Base-by-base conservation (phyloP, 176 grass and related monocot species). In the Luzula sylvatica region DNA sequence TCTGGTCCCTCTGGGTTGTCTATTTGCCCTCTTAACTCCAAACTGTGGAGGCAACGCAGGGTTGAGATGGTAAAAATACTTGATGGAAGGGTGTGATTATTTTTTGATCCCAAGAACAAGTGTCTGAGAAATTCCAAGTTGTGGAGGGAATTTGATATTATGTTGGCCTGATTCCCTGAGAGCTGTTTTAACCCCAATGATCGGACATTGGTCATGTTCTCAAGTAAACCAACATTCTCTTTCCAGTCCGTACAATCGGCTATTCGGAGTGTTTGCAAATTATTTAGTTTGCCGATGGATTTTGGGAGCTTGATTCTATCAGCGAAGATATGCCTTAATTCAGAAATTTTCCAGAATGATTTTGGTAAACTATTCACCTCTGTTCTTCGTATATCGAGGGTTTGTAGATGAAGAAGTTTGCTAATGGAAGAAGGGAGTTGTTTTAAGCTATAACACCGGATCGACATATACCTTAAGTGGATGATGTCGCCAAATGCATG, bases 341-440 rank as follows among this genome's bases (percentile, higher is more conserved):
- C n/a, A n/a, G n/a, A n/a, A n/a, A n/a, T n/a, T n/a, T n/a, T n/a
- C n/a, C n/a, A n/a, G n/a, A n/a, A n/a, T n/a, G n/a, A n/a, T n/a
- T n/a, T n/a, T n/a, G n/a, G n/a, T n/a, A n/a, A n/a, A n/a, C n/a
- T n/a, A n/a, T n/a, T n/a, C n/a, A n/a, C n/a, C n/a, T n/a, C n/a
- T 5, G 15, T 58, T 26, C 56, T 39, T 13, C 50, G 63, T 12
- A 77, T 72, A 50, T 78, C 71, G 5, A 83, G 67, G 2, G 80
- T 73, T 47, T 83, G 80, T 38, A 83, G 74, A 65, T 83, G 77
- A 11, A 65, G 64, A 7, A 83, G 80, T 26, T 65, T 83, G 48
- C 56, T 45, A 2, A 83, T 56, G 32, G 35, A 68, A n/a, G n/a
- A n/a, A n/a, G n/a, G n/a, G n/a, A n/a, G n/a, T n/a, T n/a, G n/a